Base-by-base conservation (phyloP, 306 rosid genomes). In the Cicer pinnatifidum region DNA sequence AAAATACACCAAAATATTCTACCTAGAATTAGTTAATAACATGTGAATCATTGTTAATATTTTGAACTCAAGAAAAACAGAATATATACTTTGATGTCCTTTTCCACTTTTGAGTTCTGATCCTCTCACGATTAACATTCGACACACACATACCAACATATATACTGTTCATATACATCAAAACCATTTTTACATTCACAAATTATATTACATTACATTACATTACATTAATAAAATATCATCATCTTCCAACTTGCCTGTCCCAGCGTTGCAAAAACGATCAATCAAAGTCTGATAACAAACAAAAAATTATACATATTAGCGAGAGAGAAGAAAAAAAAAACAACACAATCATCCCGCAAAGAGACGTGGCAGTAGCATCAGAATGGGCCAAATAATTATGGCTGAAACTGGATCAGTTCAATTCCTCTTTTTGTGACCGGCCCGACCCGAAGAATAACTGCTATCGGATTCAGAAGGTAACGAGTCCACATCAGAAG, bases 401-500 rank as follows among this genome's bases (percentile, higher is more conserved):
- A 28, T 28, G 35, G 4, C 5, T 28, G 5, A 28, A 3, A 28
- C 5, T 28, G 35, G 35, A 28, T 28, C 35, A 28, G 35, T 28
- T 28, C 35, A 28, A 57, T 61, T 54, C 47, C 76, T 82, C 79
- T 69, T 73, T 13, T 19, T 81, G 7, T 15, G 11, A 28, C 81
- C 71, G 8, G 75, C 46, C 35, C 89, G 84, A 11, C 83, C 74
- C 10, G 92, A 90, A n/a, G 94, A 77, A 63, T 38, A 78, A 73
- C 93, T 88, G 1, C 86, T 69, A 1, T 91, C 96, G 0, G 90
- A 81, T 8, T 89, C 92, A 0, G 88, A 83, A 38, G 86, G 93
- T 1, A 63, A 1, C 0, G 89, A 88, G 1, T 85, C 89, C 1
- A 60, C 56, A 68, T 87, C 96, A 4, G 67, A 64, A 44, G 6